phyloP scores from a whole-genome alignment of 2,329 filamentous ascomycete species.

The Cryphonectria parasitica region DNA sequence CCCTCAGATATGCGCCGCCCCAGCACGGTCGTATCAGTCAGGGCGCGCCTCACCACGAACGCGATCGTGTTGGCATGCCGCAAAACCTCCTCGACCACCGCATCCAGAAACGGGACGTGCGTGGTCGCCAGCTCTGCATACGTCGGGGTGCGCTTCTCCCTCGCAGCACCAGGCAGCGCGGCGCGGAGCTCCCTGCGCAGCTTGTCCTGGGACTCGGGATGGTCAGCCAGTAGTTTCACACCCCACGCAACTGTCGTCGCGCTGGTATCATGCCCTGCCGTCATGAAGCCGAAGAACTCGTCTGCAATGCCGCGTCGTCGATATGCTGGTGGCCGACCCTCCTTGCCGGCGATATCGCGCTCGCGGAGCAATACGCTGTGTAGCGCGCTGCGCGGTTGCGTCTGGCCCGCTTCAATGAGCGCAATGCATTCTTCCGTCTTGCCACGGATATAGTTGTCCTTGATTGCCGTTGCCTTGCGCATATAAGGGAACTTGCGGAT shows the following conservation, averaged over 20 bases:
- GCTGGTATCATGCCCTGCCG: conserved; percentile 40
- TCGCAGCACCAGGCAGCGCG: conserved; percentile 32
- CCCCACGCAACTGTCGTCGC: conserved; percentile 37
- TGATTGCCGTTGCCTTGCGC: conserved; percentile 36
- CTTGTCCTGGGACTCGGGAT: conserved; percentile 31
- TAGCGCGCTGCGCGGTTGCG: conserved; percentile 36
- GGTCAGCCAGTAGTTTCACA: conserved; percentile 34
- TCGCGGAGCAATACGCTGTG: conserved; percentile 41
- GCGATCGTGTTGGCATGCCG: conserved; percentile 38
- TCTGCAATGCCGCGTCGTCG: conserved; percentile 33
- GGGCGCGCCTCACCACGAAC: conserved; percentile 38
- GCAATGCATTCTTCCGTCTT: conserved; percentile 33
- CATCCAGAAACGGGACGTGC: conserved; percentile 44
- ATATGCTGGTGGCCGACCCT: conserved; percentile 34
- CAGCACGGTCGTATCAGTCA: conserved; percentile 40
- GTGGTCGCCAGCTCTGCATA: conserved; percentile 37
- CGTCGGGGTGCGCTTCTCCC: conserved; percentile 35
- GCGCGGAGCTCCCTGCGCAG: conserved; percentile 31
- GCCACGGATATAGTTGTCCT: conserved; percentile 36
- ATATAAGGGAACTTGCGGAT: conserved; percentile 37
- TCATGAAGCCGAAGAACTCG: conserved; percentile 39
- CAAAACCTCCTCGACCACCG: conserved; percentile 43
- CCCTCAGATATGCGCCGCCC: conserved; percentile 41
- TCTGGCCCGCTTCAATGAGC: conserved; percentile 32
- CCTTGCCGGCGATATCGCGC: conserved; percentile 35